Evolutionary conservation across 352 stramenopile genomes (phyloP), one percentile per base, ranked within the genome.

Genomic region (Phytophthora aleatoria): DNA sequence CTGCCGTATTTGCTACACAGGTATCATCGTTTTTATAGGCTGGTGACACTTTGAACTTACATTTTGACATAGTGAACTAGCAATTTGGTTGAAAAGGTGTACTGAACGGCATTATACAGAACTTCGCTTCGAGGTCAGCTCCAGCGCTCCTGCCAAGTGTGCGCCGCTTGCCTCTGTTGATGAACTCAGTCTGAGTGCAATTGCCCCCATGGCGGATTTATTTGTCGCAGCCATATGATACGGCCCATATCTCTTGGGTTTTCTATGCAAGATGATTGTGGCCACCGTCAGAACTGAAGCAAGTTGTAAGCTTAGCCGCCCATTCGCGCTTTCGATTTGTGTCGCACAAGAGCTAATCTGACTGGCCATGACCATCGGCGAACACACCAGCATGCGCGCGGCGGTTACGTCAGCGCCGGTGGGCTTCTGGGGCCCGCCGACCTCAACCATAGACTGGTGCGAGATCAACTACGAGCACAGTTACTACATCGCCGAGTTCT

Each of bases 381-480:
- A 69, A 42, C 65, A 61, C 35, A 13, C 39, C 56, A 67, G 31
- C 49, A 50, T 70, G 35, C 65, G 65, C 31, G 44, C 35, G 5
- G 38, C 35, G 12, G 47, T 45, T 15, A 73, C 50, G 27, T 65
- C 55, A 8, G 35, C 52, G 3, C 50, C 56, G 4, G 36, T 65
- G 30, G 71, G 80, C 11, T 92, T 82, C 68, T 95, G 87, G 87
- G 87, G 86, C 12, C 55, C 70, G 2, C 66, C 80, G 3, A 92
- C 82, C 13, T 78, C 87, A 27, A 91, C 84, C 6, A 91, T 94
- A 54, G 83, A 95, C 73, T 95, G 87, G 87, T 95, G 87, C 64
- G 87, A 95, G 63, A 43, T 59, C 69, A 92, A 95, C 73, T 95
- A 95, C 64, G 51, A 88, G 63, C 66, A 84, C 67, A 89, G 71